Evolutionary conservation across 306 rosid genomes (phyloP), one percentile per base, ranked within the genome.

Genomic region (Dalbergia cultrata): DNA sequence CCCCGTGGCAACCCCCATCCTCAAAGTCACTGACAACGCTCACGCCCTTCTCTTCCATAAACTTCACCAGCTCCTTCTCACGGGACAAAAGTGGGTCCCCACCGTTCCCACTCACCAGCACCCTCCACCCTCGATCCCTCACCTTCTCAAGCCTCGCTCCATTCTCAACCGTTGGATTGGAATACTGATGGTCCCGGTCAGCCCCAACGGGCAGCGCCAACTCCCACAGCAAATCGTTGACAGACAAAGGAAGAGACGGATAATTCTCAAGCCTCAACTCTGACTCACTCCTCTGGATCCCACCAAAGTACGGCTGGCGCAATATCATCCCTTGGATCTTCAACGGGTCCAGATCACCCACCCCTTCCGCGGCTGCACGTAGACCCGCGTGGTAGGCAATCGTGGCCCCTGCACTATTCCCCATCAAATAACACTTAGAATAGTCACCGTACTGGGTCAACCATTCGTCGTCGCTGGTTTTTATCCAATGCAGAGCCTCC

Each of bases 11-110:
- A 8, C 78, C 86, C n/a, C 86, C 90, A 3, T 73, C 74, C 8
- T 44, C 39, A 61, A 84, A 84, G n/a, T 74, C 61, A 22, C 75
- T 65, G 74, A 77, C 81, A 6, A 81, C 86, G 0, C 37, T 3
- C 8, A 85, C 70, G 3, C 86, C 88, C 19, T 80, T 85, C 3
- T 44, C 81, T 61, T 66, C 75, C 75, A 85, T 39, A 60, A 80
- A 7, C 19, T 52, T 73, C 58, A 19, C 75, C n/a, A 83, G 8
- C 37, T 80, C 84, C 10, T 21, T 79, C 59, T 67, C 82, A 43
- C 90, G 87, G 22, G 87, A 89, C n/a, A 85, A 7, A 9, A 89
- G 50, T 8, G 85, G 90, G 35, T 89, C 89, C 53, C 85, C 92
- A 22, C 67, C 80, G 5, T 53, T 80, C 0, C 87, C 89, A 5